Evolutionary conservation across 139 green algal species (phyloP), one percentile per base, ranked within the genome.

Genomic region (Trebouxia sp.): DNA sequence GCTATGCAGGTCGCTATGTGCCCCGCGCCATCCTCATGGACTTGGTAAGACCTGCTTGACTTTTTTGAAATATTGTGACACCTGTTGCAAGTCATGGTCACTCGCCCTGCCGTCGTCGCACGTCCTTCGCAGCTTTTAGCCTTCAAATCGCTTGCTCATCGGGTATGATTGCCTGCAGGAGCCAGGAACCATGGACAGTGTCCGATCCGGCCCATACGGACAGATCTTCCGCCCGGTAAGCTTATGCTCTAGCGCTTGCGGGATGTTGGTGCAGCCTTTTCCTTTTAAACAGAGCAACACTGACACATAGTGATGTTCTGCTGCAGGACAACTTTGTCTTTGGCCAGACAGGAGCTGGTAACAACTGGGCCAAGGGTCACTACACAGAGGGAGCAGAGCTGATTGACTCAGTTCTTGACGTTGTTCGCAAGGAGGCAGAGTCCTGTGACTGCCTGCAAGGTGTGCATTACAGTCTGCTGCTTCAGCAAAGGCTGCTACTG

Each of bases 301-400:
- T n/a, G n/a, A n/a, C n/a, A n/a, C n/a, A n/a, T n/a, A n/a, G n/a
- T n/a, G n/a, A n/a, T n/a, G 76, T 90, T 62, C 90, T 90, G 80
- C 80, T 90, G 30, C 91, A 91, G 28, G 92, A 95, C 83, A 95
- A 95, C 87, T 95, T 95, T 80, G 87, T 95, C 24, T 95, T 95
- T 75, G 92, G 92, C 41, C 96, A 98, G 91, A 97, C 93, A 76
- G 96, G 96, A 50, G 95, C 95, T 38, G 96, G 96, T 45, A 99
- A 99, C 91, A 99, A 99, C 94, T 99, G 96, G 96, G 96, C 96
- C 75, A 99, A 99, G 91, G 96, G 96, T n/a, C 96, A 99, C 91
- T 99, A 99, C 96, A 99, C 96, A 24, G 96, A 99, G 91, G 96
- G 96, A 80, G 96, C 96, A 77, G 96, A 99, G 90, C 87, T 99